phyloP scores from a whole-genome alignment of 2,329 filamentous ascomycete species.

The Coniella lustricola region DNA sequence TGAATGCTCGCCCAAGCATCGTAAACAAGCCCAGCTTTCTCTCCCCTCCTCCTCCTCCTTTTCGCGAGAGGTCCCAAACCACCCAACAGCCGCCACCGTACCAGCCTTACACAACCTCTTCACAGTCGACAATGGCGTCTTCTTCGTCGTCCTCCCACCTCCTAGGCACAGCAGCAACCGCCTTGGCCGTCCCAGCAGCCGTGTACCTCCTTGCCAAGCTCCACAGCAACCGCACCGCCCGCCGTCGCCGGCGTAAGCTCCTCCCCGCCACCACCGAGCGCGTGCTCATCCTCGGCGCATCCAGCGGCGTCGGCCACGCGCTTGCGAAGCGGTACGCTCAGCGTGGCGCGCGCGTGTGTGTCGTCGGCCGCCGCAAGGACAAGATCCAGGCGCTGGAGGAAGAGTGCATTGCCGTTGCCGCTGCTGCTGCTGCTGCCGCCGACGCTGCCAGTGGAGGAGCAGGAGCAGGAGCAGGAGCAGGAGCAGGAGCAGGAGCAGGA shows the following conservation, averaged over 20 bases:
- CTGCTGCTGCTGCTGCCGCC: no score
- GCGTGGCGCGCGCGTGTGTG: constrained; percentile 24
- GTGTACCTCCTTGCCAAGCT: not conserved
- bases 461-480: no score
- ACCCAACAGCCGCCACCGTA: no score
- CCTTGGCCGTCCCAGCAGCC: constrained; percentile 8
- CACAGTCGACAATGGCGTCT: no score
- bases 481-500: no score
- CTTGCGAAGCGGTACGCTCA: constrained; percentile 24
- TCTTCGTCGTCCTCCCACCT: not conserved
- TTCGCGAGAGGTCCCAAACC: no score
- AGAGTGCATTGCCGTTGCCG: constrained; percentile 21
- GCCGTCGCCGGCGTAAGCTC: constrained; percentile 1
- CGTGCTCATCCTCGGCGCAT: constrained; percentile 27
- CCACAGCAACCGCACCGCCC: not conserved
- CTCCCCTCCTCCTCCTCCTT: no score
- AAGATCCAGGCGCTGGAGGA: constrained; percentile 20
- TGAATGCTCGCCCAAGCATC: no score
- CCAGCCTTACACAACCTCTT: no score
- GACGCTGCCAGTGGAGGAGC: no score
- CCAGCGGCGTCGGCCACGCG: constrained; percentile 26
- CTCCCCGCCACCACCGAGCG: constrained; percentile 19
- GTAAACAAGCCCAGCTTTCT: no score
- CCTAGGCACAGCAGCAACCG: not conserved
- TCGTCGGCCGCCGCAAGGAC: constrained; percentile 24